phyloP scores from a whole-genome alignment of 2,329 filamentous ascomycete genomes.

The Alternaria tenuissima region DNA sequence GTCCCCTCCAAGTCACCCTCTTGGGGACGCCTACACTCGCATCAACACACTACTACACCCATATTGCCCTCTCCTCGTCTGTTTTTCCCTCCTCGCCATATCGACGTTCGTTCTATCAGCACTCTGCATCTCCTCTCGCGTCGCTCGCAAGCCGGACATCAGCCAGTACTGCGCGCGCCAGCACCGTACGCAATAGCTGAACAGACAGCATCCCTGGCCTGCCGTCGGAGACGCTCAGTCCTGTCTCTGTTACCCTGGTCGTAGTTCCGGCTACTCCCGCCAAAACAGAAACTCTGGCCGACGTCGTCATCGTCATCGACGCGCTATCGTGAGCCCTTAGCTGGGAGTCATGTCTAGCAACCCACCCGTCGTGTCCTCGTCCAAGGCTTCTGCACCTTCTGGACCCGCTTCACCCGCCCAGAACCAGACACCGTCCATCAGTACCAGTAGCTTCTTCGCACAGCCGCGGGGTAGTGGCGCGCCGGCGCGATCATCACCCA shows the following conservation, averaged over 20 bases:
- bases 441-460: constrained; percentile 54
- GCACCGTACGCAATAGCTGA: constrained; percentile 1
- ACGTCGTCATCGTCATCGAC: constrained; percentile 9
- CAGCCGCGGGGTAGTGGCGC: constrained; percentile 54
- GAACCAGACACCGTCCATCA: constrained; percentile 54
- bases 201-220: background rate
- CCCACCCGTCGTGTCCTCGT: constrained; percentile 51
- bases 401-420: constrained; percentile 54
- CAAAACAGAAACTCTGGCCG: background rate
- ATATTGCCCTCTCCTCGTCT: background rate
- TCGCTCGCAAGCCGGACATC: constrained; percentile 11
- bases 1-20: constrained; percentile 18
- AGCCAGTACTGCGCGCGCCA: constrained; percentile 6
- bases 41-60: constrained; percentile 1
- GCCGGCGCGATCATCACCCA: constrained; percentile 49
- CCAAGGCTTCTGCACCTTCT: constrained; percentile 51
- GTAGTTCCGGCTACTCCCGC: background rate
- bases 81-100: background rate
- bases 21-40: constrained; percentile 21
- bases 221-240: background rate
- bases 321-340: constrained; percentile 34
- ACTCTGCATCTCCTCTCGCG: background rate
- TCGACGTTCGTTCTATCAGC: constrained; percentile 3
- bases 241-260: background rate
- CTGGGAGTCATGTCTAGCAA: constrained; percentile 56